Base-by-base conservation (phyloP, 129 eudicot species). In the Centaurea solstitialis region DNA sequence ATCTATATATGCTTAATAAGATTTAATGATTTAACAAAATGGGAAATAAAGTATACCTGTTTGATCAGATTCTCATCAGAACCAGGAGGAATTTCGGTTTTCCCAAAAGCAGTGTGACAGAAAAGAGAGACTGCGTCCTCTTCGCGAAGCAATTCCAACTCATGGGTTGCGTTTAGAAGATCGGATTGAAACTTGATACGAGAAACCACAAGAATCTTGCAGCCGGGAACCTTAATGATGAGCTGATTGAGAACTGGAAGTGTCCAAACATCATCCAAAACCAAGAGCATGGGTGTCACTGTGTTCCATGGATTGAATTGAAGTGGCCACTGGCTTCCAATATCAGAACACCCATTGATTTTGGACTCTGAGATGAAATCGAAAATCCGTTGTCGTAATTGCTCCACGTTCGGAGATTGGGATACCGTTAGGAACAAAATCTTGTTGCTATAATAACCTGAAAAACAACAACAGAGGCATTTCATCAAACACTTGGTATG, bases 241-340 rank as follows among this genome's bases (percentile, higher is more conserved):
- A 94, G 93, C 53, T 90, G 97, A 12, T 94, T 91, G 13, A 94
- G 86, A 41, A 89, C 97, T 1, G 89, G 66, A 57, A 84, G 86
- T 0, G 97, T 84, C 99, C 99, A 94, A 81, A 94, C 97, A 87
- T 94, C 99, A 87, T 94, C 99, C 81, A 94, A 85, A 66, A 94
- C 84, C 38, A 94, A 68, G 1, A 94, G 93, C 8, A 79, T 77
- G 20, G 87, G 79, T 17, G 86, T 57, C 24, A 41, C 84, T 50
- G 72, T 37, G 21, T 77, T 86, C 47, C 74, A 74, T 5, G 78
- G 40, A 72, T 80, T 73, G 39, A 61, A 81, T 23, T 80, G 80
- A 17, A 80, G 71, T 47, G 72, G 72, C 85, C 89, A 84, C 47
- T 85, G 88, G 1, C 92, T 84, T 47, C 80, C 53, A 40, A 69